Evolutionary conservation across 306 rosid genomes (phyloP).

Genomic region (Prunus kanzakura): DNA sequence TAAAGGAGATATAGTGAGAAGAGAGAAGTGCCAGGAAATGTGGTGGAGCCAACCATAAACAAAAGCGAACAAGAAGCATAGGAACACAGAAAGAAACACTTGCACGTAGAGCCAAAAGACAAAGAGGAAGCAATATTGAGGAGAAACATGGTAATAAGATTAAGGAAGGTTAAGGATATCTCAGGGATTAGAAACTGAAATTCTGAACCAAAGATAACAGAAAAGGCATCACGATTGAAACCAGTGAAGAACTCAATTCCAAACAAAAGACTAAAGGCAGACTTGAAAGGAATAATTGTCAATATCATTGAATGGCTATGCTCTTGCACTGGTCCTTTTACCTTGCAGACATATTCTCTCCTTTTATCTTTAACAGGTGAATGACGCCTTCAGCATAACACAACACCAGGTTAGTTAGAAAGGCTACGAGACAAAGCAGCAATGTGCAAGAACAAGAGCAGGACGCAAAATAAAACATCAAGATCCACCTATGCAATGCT

Average conservation of each 20-base stretch:
- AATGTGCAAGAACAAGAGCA: slow-evolving; percentile 69
- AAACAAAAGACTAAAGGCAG: slow-evolving; percentile 38
- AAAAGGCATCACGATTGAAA: slow-evolving; percentile 1
- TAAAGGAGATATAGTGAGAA: slow-evolving; percentile 13
- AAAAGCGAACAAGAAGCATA: slow-evolving; percentile 18
- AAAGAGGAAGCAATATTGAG: slow-evolving; percentile 27
- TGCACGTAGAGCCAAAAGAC: slow-evolving; percentile 15
- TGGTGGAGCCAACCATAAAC: slow-evolving; percentile 19
- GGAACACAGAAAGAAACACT: slow-evolving; percentile 14
- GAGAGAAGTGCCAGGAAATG: slow-evolving; percentile 20
- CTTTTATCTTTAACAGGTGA: slow-evolving; percentile 98
- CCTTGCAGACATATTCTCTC: slow-evolving; percentile 99
- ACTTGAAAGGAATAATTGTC: slow-evolving; percentile 38
- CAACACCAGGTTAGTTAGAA: slow-evolving; percentile 88
- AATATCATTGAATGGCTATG: slow-evolving; percentile 52
- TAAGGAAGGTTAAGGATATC: slow-evolving; percentile 15
- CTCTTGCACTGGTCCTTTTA: slow-evolving; percentile 57
- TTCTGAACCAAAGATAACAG: slow-evolving; percentile 23
- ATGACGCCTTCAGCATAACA: slow-evolving; percentile 99
- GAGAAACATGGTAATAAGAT: slow-evolving; percentile 1
- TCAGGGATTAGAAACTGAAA: slow-evolving; percentile 22
- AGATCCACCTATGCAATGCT: slow-evolving; percentile 91
- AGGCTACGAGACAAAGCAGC: slow-evolving; percentile 77
- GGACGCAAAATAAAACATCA: slow-evolving; percentile 74
- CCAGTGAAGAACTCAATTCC: slow-evolving; percentile 27